A percentile compares a stretch with the other conserved stretches of the same genome.
These are phyloP conservation scores for Metschnikowia reukaufii DNA, from an alignment of 805 yeast genomes.

Conservation along the genomic window DNA sequence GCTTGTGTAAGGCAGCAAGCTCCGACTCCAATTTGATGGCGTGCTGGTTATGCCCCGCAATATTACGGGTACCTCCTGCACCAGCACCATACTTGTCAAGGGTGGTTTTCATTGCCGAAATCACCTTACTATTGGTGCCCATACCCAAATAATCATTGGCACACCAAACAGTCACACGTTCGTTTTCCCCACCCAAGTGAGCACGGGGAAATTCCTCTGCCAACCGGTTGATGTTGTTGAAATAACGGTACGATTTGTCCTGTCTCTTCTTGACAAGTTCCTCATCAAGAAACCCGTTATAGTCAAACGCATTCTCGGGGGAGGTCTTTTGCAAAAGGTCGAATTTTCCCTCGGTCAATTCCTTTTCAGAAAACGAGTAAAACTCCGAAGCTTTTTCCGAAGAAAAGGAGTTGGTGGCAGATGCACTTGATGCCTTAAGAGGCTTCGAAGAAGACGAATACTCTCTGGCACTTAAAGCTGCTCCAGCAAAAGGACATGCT, in stretches of 20 bases:
- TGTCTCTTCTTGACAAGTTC: slow-evolving; percentile 73
- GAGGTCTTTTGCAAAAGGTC: slow-evolving; percentile 32
- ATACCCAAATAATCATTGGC: slow-evolving; percentile 96
- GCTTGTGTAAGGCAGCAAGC: slow-evolving; percentile 86
- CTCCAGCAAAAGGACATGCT: slow-evolving; percentile 89
- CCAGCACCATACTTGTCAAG: slow-evolving; percentile 94
- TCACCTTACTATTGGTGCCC: slow-evolving; percentile 77
- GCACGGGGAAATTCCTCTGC: slow-evolving; percentile 94
- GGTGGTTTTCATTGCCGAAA: slow-evolving; percentile 73
- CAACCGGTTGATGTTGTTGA: slow-evolving; percentile 94
- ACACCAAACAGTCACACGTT: slow-evolving; percentile 98
- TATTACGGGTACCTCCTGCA: slow-evolving; percentile 98
- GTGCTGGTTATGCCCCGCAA: slow-evolving; percentile 93
- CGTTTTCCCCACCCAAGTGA: slow-evolving; percentile 70
- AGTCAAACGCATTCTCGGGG: slow-evolving; percentile 63
- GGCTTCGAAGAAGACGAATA: slow-evolving; percentile 51
- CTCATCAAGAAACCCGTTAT: slow-evolving; percentile 61
- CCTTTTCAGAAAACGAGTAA: slow-evolving; percentile 31
- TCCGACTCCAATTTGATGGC: slow-evolving; percentile 88
- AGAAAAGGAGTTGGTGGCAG: slow-evolving; percentile 31
- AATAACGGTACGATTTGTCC: slow-evolving; percentile 92
- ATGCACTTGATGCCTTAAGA: slow-evolving; percentile 45
- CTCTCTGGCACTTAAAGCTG: slow-evolving; percentile 56
- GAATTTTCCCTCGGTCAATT: slow-evolving; percentile 26
- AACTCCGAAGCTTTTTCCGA: slow-evolving; percentile 31